Conservation (phyloP, 2,329 filamentous ascomycete species). For the Aureobasidium pullulans region DNA sequence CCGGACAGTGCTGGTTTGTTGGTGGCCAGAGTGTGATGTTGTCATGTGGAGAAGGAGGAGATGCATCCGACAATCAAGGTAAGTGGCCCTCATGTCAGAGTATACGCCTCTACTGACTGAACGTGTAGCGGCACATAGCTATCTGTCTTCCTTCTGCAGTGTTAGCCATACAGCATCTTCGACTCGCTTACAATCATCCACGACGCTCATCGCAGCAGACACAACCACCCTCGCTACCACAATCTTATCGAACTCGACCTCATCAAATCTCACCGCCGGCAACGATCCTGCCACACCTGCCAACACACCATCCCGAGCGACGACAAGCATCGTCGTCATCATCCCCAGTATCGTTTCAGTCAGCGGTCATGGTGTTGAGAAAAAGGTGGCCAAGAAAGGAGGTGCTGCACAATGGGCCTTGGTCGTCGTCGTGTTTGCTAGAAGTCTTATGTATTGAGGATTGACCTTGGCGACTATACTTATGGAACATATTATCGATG, state of each 20-base stretch:
- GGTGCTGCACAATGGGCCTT: slow-evolving; percentile 8
- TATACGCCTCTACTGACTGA: background rate
- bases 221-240: background rate
- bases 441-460: slow-evolving; percentile 12
- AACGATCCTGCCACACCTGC: background rate
- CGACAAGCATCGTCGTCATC: background rate
- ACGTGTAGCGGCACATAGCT: background rate
- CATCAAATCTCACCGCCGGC: background rate
- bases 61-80: slow-evolving; percentile 8
- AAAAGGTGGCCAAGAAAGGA: background rate
- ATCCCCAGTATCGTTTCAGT: background rate
- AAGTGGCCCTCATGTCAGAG: background rate
- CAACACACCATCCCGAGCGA: background rate
- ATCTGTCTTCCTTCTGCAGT: slow-evolving; percentile 3
- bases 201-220: background rate
- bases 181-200: background rate
- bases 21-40: slow-evolving; percentile 9
- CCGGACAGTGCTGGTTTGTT: background rate
- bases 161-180: background rate
- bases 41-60: slow-evolving; percentile 4
- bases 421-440: slow-evolving; percentile 11
- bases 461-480: background rate
- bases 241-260: background rate
- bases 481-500: background rate
- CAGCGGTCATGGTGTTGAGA: background rate